A percentile compares a stretch with the other conserved stretches of the same genome.
These are phyloP conservation scores for Colletotrichum spinosum DNA, from an alignment of 2,329 filamentous ascomycete species.

Conservation along the genomic window DNA sequence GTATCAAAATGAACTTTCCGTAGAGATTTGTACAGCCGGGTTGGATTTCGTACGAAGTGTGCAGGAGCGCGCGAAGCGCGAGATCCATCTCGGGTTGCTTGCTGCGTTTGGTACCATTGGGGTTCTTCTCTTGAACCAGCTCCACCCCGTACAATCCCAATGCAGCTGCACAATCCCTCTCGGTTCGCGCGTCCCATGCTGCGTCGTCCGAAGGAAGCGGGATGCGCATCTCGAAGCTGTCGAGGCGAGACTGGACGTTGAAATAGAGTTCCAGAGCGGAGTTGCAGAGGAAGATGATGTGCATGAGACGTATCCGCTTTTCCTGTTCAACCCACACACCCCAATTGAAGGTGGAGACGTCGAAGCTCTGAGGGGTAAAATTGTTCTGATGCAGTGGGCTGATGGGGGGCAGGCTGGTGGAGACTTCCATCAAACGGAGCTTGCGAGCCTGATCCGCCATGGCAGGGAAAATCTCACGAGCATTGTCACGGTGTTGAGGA, in stretches of 20 bases:
- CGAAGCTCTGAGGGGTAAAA: conserved; percentile 58
- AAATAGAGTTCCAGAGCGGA: conserved; percentile 77
- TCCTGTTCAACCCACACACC: conserved; percentile 77
- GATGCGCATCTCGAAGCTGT: conserved; percentile 72
- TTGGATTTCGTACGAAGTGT: conserved; percentile 68
- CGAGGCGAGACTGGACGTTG: conserved; percentile 73
- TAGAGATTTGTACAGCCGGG: conserved; percentile 77
- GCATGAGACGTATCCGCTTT: conserved; percentile 73
- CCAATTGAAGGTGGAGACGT: conserved; percentile 72
- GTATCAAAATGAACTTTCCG: conserved; percentile 80
- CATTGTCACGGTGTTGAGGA: conserved; percentile 71
- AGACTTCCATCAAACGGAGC: conserved; percentile 66
- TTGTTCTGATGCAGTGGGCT: conserved; percentile 72
- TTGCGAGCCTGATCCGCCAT: conserved; percentile 69
- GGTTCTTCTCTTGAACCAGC: conserved; percentile 66
- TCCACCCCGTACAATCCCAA: conserved; percentile 71
- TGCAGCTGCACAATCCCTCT: conserved; percentile 71
- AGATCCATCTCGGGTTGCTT: conserved; percentile 74
- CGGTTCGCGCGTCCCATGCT: conserved; percentile 75
- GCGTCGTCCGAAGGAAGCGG: conserved; percentile 80
- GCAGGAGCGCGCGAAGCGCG: conserved; percentile 71
- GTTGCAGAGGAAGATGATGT: conserved; percentile 73
- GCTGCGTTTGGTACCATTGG: conserved; percentile 70
- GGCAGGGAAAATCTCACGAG: conserved; percentile 68
- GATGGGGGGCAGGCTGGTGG: conserved; percentile 59